Base-by-base conservation (phyloP, 2,329 filamentous ascomycete species). In the Ophioceras dolichostomum region DNA sequence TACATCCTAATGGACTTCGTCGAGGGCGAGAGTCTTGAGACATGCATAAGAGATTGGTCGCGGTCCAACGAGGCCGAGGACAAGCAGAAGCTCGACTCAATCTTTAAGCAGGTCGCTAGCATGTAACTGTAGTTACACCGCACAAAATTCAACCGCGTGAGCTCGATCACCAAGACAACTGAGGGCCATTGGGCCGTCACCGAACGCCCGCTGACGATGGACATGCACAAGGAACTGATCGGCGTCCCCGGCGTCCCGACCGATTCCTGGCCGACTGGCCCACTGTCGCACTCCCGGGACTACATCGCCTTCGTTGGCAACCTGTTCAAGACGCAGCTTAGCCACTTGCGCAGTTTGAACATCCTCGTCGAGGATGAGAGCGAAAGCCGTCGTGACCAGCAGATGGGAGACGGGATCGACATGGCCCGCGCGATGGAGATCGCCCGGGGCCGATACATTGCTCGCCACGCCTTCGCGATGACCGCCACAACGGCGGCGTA, bases 141-240 rank as follows among this genome's bases (percentile, higher is more conserved):
- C 24, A 19, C 24, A 19, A 20, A 27, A 8, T 35, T 35, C 17
- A 21, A 35, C 24, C 5, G n/a, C 20, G 36, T 40, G 20, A 34
- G 38, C 12, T 36, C 38, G 10, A 32, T 40, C 10, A 36, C 38
- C 30, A 36, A 32, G 32, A 18, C 16, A 5, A 10, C 32, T 6
- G 27, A 20, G 8, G 35, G 36, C 34, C 8, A 10, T 18, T 41
- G 39, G 39, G 34, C 32, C 3, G 28, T 41, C 16, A 36, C 36
- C 12, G 20, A 17, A 17, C 35, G 56, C 39, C 58, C 59, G 6
- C 44, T 62, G n/a, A 61, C 56, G n/a, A 57, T 56, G 35, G 56
- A 58, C 27, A 61, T 62, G 54, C 61, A 63, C 39, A 54, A 60
- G 40, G 36, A 58, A 34, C 51, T 44, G 0, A 53, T 47, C 34